These are phyloP conservation scores for Neoconidiobolus thromboides DNA, from an alignment of 371 early-diverging fungal species.

Conservation along the genomic window DNA sequence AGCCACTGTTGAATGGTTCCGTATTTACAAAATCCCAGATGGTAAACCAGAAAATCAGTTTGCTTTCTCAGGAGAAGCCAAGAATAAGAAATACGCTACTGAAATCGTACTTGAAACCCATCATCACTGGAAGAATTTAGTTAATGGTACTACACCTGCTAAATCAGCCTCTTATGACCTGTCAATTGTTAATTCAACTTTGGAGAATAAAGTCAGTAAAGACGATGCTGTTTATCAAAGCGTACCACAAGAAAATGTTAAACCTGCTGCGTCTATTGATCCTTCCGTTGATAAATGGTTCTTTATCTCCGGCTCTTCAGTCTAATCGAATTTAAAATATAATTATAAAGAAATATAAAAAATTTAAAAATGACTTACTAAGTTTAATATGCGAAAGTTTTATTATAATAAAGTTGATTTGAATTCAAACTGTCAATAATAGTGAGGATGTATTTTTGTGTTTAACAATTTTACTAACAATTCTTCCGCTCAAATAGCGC, in stretches of 20 bases:
- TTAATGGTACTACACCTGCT: conserved; percentile 34
- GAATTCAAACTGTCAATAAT: not conserved
- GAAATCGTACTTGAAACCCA: conserved; percentile 84
- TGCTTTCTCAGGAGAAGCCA: conserved; percentile 86
- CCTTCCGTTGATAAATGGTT: conserved; percentile 92
- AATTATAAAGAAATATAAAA: not conserved
- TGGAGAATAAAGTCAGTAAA: conserved; percentile 40
- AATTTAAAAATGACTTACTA: not conserved
- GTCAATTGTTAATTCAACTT: conserved; percentile 37
- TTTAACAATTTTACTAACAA: too few species aligned
- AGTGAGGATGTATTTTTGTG: too few species aligned
- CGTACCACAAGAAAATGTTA: conserved; percentile 40
- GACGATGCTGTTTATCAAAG: conserved; percentile 30
- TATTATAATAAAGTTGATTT: not conserved
- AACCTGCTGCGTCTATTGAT: conserved; percentile 38
- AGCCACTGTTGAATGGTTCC: conserved; percentile 97
- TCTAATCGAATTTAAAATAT: conserved; percentile 1
- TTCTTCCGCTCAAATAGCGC: too few species aligned
- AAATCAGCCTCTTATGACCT: conserved; percentile 49
- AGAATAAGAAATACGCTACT: conserved; percentile 76
- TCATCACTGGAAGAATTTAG: conserved; percentile 86
- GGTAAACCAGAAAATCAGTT: conserved; percentile 97
- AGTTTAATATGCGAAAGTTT: not conserved
- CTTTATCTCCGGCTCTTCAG: conserved; percentile 52
- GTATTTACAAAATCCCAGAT: conserved; percentile 98